Conservation (phyloP, 805 yeast genomes). For the Starmerella geochares region DNA sequence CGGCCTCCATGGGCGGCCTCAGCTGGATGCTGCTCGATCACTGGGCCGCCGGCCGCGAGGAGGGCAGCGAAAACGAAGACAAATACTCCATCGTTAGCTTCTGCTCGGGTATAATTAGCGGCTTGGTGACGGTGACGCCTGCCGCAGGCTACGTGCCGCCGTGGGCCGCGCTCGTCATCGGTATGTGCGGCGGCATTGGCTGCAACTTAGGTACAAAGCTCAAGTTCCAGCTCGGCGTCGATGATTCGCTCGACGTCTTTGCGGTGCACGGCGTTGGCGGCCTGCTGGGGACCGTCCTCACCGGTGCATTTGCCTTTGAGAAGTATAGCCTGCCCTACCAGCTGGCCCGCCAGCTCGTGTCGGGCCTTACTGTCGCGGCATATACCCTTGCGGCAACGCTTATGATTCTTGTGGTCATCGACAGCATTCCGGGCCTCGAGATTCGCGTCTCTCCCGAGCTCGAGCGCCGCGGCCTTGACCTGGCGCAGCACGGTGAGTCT, state of each 20-base stretch:
- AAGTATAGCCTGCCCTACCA: slow-evolving; percentile 45
- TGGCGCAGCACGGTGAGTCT: slow-evolving; percentile 82
- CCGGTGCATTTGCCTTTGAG: slow-evolving; percentile 88
- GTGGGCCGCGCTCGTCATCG: slow-evolving; percentile 68
- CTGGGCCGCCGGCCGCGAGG: slow-evolving; percentile 8
- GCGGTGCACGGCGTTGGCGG: slow-evolving; percentile 43
- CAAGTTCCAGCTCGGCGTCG: slow-evolving; percentile 61
- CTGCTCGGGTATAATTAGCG: slow-evolving; percentile 89
- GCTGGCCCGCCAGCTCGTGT: slow-evolving; percentile 82
- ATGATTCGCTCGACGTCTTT: slow-evolving; percentile 95
- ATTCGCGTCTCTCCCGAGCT: slow-evolving; percentile 77
- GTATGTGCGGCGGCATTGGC: slow-evolving; percentile 58
- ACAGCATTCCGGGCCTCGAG: slow-evolving; percentile 69
- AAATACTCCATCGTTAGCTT: slow-evolving; percentile 91
- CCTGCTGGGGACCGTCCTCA: slow-evolving; percentile 46
- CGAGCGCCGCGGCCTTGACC: slow-evolving; percentile 80
- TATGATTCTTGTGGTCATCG: slow-evolving; percentile 53
- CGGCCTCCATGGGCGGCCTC: slow-evolving; percentile 41
- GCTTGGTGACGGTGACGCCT: slow-evolving; percentile 91
- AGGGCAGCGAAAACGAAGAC: not conserved
- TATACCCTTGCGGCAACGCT: slow-evolving; percentile 73
- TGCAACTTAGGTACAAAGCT: slow-evolving; percentile 82
- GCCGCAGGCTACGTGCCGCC: slow-evolving; percentile 92
- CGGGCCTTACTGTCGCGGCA: slow-evolving; percentile 52
- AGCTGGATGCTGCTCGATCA: slow-evolving; percentile 40